A percentile compares a stretch with the other conserved stretches of the same genome.
These are phyloP conservation scores for Phaeodactylum tricornutum DNA, from an alignment of 108 stramenopile species.

Conservation along the genomic window DNA sequence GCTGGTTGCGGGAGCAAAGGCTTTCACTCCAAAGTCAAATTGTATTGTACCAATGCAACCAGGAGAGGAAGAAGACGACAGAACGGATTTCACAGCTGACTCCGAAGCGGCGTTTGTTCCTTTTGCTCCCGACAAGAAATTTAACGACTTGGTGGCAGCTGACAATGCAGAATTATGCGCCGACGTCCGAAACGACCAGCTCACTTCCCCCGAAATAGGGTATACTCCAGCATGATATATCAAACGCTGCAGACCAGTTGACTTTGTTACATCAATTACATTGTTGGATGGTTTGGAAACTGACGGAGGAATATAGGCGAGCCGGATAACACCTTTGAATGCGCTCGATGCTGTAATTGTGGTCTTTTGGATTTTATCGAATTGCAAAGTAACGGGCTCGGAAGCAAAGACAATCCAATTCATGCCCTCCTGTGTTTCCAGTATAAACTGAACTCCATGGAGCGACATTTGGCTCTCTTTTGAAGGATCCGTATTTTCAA, in stretches of 20 bases:
- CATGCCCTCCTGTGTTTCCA: constrained; percentile 48
- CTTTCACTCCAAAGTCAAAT: constrained; percentile 45
- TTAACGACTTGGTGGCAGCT: background rate
- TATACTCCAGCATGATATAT: constrained; percentile 70
- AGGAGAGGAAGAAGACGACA: too few species aligned
- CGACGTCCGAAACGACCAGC: constrained; percentile 41
- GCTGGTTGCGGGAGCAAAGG: constrained; percentile 18
- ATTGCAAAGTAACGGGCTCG: constrained; percentile 52
- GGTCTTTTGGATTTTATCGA: constrained; percentile 28
- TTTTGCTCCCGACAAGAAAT: background rate
- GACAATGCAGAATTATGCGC: background rate
- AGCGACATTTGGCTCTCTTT: too few species aligned
- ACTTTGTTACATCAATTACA: constrained; percentile 20
- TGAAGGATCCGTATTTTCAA: too few species aligned
- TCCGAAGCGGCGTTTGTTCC: background rate
- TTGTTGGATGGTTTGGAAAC: background rate
- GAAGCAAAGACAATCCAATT: constrained; percentile 76
- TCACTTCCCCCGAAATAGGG: constrained; percentile 48
- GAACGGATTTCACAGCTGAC: background rate
- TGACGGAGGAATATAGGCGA: constrained; percentile 54
- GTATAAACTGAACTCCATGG: constrained; percentile 65
- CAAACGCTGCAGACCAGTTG: constrained; percentile 62
- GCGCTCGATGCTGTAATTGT: constrained; percentile 24
- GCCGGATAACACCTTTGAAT: constrained; percentile 55
- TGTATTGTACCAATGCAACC: constrained; percentile 33